Conservation (phyloP, 306 rosid species). For the Luffa acutangula region DNA sequence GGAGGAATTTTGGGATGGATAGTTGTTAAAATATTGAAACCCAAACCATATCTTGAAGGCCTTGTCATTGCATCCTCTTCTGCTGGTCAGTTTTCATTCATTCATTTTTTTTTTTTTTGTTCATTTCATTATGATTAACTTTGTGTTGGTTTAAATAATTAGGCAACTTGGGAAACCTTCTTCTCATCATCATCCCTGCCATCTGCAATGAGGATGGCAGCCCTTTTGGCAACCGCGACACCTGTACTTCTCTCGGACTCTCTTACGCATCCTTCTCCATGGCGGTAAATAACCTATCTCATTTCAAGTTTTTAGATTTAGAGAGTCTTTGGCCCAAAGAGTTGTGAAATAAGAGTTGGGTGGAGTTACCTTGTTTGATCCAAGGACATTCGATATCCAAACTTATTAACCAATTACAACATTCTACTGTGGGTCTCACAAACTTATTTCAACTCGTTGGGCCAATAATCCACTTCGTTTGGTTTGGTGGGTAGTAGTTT, state of each 20-base stretch:
- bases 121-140: background rate
- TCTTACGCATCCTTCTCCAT: slow-evolving; percentile 84
- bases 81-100: slow-evolving; percentile 37
- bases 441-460: too few relatives aligned
- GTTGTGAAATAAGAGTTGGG: too few relatives aligned
- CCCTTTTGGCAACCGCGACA: slow-evolving; percentile 51
- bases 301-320: too few relatives aligned
- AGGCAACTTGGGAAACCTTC: slow-evolving; percentile 93
- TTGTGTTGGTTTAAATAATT: background rate
- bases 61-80: slow-evolving; percentile 66
- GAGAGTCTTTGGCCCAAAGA: too few relatives aligned
- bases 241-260: slow-evolving; percentile 44
- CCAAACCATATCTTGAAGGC: slow-evolving; percentile 68
- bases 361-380: too few relatives aligned
- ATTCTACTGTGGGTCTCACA: too few relatives aligned
- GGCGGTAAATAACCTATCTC: slow-evolving; percentile 39
- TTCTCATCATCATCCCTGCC: slow-evolving; percentile 70
- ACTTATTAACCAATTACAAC: too few relatives aligned
- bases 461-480: too few relatives aligned
- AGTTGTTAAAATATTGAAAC: slow-evolving; percentile 54
- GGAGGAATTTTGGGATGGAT: slow-evolving; percentile 85
- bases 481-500: background rate
- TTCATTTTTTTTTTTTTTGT: background rate
- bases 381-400: too few relatives aligned
- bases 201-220: slow-evolving; percentile 60